Evolutionary conservation across 768 basidiomycete species (phyloP), one percentile per base, ranked within the genome.

Genomic region (Rhodotorula babjevae): DNA sequence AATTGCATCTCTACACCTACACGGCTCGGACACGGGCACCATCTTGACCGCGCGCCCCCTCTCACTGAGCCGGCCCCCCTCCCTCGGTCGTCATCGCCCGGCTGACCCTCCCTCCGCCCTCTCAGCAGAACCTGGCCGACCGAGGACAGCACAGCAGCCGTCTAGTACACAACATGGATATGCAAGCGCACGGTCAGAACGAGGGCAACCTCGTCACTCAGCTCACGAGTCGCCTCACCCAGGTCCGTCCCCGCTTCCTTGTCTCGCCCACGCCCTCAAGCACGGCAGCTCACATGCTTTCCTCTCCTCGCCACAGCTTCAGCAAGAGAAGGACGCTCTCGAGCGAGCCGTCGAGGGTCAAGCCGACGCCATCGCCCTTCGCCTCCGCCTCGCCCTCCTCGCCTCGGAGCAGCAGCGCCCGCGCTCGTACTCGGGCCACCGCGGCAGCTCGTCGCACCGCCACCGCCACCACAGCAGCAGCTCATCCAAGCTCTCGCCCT

Each of bases 331-430:
- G 67, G 50, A 56, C 11, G 31, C 33, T 2, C 71, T 72, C 42
- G 71, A 72, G 25, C 42, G 42, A 6, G 67, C 71, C 0, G 49
- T 72, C 27, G 67, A 72, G 46, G 71, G 55, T 6, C 71, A 72
- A 40, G 71, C 50, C 21, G 71, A 72, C 53, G 61, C 63, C 6
- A 56, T 72, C 15, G 71, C 71, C 0, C 63, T 72, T 44, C 55
- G 64, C 12, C 63, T 72, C 9, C 56, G 71, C 36, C 63, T 72
- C 52, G 67, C 71, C 18, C 52, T 72, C 2, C 65, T 72, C 44
- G 65, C 65, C 4, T 44, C 60, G 47, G 62, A 64, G 36, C 63
- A 61, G 47, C 47, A 50, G 40, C 29, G 23, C 18, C 49, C 71
- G 1, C 53, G 16, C 18, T 23, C 42, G 5, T 46, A n/a, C 18